Percentiles rank a stretch among this genome's conserved stretches.
phyloP scores from a whole-genome alignment of 805 yeast species.

The Phaffomyces opuntiae region DNA sequence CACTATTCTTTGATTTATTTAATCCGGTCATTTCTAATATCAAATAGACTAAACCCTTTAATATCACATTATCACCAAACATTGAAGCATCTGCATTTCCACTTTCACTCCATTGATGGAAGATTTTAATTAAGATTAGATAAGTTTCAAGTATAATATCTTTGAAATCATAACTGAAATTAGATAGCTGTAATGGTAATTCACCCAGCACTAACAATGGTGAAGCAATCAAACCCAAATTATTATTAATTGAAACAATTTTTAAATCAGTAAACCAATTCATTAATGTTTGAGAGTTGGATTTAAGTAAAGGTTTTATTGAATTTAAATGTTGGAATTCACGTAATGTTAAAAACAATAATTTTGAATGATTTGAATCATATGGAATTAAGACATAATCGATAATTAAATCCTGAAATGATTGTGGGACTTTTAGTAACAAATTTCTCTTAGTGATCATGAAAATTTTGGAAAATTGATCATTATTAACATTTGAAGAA shows the following conservation, averaged over 20 bases:
- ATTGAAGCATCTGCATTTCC: neutral
- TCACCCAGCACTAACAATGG: conserved; percentile 28
- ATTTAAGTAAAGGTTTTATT: conserved; percentile 4
- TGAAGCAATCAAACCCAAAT: conserved; percentile 42
- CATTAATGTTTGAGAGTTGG: neutral
- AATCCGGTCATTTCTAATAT: conserved; percentile 1
- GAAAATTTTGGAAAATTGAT: conserved; percentile 24
- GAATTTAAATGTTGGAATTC: conserved; percentile 32
- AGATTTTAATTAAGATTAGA: conserved; percentile 7
- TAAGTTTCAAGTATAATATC: conserved; percentile 4
- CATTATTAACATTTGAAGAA: neutral
- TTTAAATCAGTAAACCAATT: conserved; percentile 10
- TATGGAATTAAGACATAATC: conserved; percentile 38
- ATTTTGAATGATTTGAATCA: conserved; percentile 35
- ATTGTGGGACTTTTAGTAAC: conserved; percentile 43
- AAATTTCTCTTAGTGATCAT: conserved; percentile 41
- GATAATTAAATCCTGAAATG: conserved; percentile 42
- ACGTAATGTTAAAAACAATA: conserved; percentile 38
- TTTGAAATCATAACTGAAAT: conserved; percentile 1
- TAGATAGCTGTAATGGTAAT: conserved; percentile 4
- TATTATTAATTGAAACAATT: conserved; percentile 36
- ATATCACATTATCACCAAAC: conserved; percentile 6
- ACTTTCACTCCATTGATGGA: neutral
- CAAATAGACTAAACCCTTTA: conserved; percentile 9
- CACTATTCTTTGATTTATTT: neutral